phyloP scores from a whole-genome alignment of 2,329 filamentous ascomycete species.

The Hawksworthiomyces lignivorus region DNA sequence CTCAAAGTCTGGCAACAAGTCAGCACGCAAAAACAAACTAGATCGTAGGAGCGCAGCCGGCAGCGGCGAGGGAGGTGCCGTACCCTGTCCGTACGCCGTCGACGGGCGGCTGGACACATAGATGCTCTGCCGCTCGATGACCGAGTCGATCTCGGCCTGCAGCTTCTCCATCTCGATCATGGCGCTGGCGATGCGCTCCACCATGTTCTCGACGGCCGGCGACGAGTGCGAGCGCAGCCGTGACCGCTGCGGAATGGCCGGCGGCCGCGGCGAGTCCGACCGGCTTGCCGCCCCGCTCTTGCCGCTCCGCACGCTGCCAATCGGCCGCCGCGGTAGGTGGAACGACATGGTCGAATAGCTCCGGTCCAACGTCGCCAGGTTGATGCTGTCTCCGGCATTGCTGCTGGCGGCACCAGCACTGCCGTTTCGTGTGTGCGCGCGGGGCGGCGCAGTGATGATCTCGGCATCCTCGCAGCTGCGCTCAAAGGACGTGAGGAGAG shows the following conservation, averaged over 20 bases:
- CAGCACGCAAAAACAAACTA: neutral
- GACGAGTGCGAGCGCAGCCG: conserved; percentile 37
- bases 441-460: conserved; percentile 29
- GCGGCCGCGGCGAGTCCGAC: conserved; percentile 13
- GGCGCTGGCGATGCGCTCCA: conserved; percentile 47
- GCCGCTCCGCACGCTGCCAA: conserved; percentile 14
- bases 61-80: neutral
- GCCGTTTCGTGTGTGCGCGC: conserved; percentile 26
- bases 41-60: neutral
- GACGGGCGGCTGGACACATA: conserved; percentile 47
- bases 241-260: conserved; percentile 37
- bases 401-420: conserved; percentile 22
- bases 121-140: conserved; percentile 53
- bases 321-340: conserved; percentile 42
- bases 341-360: conserved; percentile 49
- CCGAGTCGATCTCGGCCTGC: conserved; percentile 51
- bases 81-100: conserved; percentile 38
- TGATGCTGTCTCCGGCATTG: conserved; percentile 29
- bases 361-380: conserved; percentile 22
- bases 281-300: neutral
- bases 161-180: conserved; percentile 52
- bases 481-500: conserved; percentile 46
- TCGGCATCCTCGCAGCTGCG: conserved; percentile 18
- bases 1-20: conserved; percentile 31
- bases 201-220: conserved; percentile 42